These are phyloP conservation scores for Corylus americana DNA, from an alignment of 306 rosid species.

Conservation along the genomic window DNA sequence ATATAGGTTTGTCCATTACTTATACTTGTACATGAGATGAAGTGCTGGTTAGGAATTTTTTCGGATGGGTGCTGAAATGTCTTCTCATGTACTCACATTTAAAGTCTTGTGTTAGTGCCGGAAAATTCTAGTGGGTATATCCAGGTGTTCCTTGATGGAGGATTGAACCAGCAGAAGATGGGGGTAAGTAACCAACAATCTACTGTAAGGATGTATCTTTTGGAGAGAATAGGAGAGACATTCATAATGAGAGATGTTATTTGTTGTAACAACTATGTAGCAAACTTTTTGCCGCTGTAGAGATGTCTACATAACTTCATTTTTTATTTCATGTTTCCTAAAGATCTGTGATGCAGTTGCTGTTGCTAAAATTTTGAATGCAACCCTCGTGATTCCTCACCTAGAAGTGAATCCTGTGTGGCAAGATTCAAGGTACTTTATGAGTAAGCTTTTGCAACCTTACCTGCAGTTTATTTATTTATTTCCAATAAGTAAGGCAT, in stretches of 20 bases:
- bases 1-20: not conserved
- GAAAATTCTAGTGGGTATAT: constrained; percentile 76
- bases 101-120: constrained; percentile 62
- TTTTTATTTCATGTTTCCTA: constrained; percentile 10
- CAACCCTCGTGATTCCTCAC: constrained; percentile 91
- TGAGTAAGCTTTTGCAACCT: not conserved
- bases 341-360: constrained; percentile 99
- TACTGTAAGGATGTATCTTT: not conserved
- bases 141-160: constrained; percentile 97
- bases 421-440: constrained; percentile 78
- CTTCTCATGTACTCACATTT: constrained; percentile 11
- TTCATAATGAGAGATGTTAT: not conserved
- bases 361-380: constrained; percentile 88
- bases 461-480: constrained; percentile 2
- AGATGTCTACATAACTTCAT: not conserved
- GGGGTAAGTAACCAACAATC: constrained; percentile 65
- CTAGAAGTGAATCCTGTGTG: constrained; percentile 95
- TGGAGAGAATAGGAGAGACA: not conserved
- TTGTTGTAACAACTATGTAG: not conserved
- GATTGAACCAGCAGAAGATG: constrained; percentile 98
- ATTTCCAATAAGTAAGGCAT: not conserved
- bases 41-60: not conserved
- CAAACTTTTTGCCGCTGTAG: not conserved
- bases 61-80: not conserved
- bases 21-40: not conserved